Base-by-base conservation (phyloP, 148 eudicot species). In the Fagopyrum esculentum region DNA sequence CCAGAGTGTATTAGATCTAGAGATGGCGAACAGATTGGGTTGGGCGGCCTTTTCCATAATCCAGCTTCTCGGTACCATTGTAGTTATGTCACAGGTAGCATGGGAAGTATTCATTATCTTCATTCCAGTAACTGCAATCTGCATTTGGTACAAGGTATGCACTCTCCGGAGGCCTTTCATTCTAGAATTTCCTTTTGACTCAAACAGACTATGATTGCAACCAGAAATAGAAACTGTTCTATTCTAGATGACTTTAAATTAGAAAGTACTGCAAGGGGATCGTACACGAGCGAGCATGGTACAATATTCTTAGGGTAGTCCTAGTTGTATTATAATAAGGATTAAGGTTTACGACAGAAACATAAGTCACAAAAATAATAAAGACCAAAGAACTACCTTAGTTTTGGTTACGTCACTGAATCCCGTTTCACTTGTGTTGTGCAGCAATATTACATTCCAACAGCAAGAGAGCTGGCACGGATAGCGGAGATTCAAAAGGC, bases 1-100 rank as follows among this genome's bases (percentile, higher is more conserved):
- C 64, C 98, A 95, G 80, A 95, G 96, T 80, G 97, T 92, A 22
- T 71, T 90, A 77, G 98, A 95, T 85, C 80, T 92, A 87, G 96
- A 95, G 80, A 87, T 92, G 79, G 90, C 96, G 51, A 83, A 84
- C 84, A 87, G 83, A 83, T 54, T 95, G 75, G 97, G 97, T 9
- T 90, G 96, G 96, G 93, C 88, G 78, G 99, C 99, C 12, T 95
- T 90, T 82, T 90, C 99, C 45, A 73, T 81, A 54, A 95, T 92
- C 73, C 99, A 92, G 85, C 83, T 95, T 77, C 73, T 92, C 16
- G 99, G 97, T 22, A 92, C 97, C 45, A 81, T 95, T 75, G 90
- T 92, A 76, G 97, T 95, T 19, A 95, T 95, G 97, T 95, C 99
- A 71, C 97, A 95, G 77, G 99, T 89, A 16, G 97, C 99, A 60